Evolutionary conservation across 2,329 filamentous ascomycete species (phyloP), one percentile per base, ranked within the genome.

Genomic region (Raffaelea ambrosiae): DNA sequence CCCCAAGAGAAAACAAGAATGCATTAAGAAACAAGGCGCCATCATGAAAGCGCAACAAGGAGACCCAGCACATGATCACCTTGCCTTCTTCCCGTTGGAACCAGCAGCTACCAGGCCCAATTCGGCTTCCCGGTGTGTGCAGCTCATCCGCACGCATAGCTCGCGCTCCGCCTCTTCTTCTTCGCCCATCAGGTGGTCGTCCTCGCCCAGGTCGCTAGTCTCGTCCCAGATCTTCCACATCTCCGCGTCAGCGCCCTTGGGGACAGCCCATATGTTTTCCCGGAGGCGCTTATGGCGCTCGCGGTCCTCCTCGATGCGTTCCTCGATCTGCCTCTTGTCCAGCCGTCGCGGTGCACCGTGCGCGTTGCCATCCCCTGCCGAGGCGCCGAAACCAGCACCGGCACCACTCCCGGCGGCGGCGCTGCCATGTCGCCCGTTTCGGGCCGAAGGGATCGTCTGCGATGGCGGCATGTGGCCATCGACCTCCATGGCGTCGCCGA

Each of bases 251-350:
- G 77, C 73, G 9, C 79, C 76, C 9, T 77, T 74, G 26, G 79
- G 79, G 3, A 95, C 82, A 1, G 89, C 88, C 93, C 94, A 98
- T 53, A 95, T 94, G 58, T 83, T 89, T 68, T 98, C 93, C 20
- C 93, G 73, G 59, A 91, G 71, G 40, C 91, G 73, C 72, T 98
- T 98, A 65, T 98, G 94, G 40, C 93, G 74, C 65, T 98, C 93
- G 3, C 93, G 75, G 65, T 98, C 93, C 66, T 98, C 94, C 58
- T 98, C 94, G 53, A 98, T 95, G 38, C 93, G 76, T 69, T 97
- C 90, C 67, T 97, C 90, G 46, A 96, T 86, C 67, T 95, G 87
- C 48, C 85, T 78, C 66, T 91, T 93, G 59, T 96, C 88, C 45
- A 93, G 64, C 16, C 68, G 64, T 23, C 67, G 65, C 2, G 42